These are phyloP conservation scores for Furcasterigmium sp. DNA, from an alignment of 2,329 filamentous ascomycete genomes.

Conservation along the genomic window DNA sequence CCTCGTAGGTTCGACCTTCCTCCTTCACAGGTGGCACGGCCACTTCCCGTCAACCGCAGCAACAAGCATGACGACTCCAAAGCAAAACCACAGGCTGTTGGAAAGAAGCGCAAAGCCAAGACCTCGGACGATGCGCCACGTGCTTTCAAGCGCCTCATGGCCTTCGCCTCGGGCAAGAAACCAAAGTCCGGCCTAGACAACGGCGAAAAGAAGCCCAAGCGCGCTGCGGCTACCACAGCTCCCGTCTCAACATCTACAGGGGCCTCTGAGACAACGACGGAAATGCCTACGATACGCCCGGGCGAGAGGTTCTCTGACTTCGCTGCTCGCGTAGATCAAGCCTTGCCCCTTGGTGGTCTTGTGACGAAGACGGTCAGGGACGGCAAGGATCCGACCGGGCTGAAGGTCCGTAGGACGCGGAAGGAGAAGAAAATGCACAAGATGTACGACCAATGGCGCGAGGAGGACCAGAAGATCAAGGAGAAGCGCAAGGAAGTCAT, in stretches of 20 bases:
- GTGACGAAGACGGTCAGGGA: constrained; percentile 55
- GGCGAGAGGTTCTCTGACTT: constrained; percentile 83
- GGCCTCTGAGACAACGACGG: constrained; percentile 14
- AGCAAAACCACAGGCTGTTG: constrained; percentile 19
- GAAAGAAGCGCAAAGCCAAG: constrained; percentile 40
- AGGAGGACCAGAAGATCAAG: constrained; percentile 58
- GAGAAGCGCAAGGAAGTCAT: constrained; percentile 62
- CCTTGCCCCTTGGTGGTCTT: constrained; percentile 70
- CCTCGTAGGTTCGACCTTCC: constrained; percentile 43
- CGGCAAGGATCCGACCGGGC: constrained; percentile 58
- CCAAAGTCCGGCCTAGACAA: constrained; percentile 65
- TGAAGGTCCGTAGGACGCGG: constrained; percentile 68
- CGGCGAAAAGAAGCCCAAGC: constrained; percentile 40
- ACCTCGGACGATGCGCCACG: constrained; percentile 76
- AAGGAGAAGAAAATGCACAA: constrained; percentile 82
- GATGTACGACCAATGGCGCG: constrained; percentile 72
- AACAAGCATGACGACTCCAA: constrained; percentile 22
- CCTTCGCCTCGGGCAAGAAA: constrained; percentile 58
- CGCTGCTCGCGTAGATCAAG: constrained; percentile 74
- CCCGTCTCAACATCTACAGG: constrained; percentile 12
- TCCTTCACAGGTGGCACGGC: constrained; percentile 40
- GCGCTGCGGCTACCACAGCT: constrained; percentile 14
- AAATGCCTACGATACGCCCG: constrained; percentile 66
- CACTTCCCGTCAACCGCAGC: constrained; percentile 40
- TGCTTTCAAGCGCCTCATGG: constrained; percentile 83